phyloP scores from a whole-genome alignment of 495 filamentous ascomycete species.

The Filosporella fistucella region DNA sequence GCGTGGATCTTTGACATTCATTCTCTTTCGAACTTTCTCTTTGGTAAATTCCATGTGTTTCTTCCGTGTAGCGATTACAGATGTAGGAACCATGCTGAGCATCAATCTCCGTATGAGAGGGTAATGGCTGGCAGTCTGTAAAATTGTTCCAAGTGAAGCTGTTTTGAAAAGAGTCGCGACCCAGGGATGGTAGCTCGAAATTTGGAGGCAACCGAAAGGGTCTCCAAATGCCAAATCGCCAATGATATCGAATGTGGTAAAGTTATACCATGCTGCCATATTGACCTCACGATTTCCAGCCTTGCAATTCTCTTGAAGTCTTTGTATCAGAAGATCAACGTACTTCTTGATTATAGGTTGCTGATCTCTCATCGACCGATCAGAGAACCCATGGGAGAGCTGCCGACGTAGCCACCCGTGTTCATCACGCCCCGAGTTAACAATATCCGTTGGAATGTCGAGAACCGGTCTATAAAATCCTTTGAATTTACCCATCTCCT shows the following conservation, averaged over 20 bases:
- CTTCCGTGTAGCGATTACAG: neutral
- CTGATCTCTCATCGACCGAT: slow-evolving; percentile 41
- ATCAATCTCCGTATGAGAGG: neutral
- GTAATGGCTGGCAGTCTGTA: slow-evolving; percentile 22
- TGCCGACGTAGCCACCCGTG: slow-evolving; percentile 41
- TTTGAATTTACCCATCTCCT: no score
- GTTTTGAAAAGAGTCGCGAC: neutral
- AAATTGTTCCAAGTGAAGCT: neutral
- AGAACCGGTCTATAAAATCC: no score
- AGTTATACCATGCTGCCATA: slow-evolving; percentile 32
- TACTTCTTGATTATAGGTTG: slow-evolving; percentile 38
- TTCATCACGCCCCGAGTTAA: no score
- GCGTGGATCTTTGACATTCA: neutral
- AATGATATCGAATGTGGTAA: slow-evolving; percentile 53
- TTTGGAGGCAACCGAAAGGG: slow-evolving; percentile 40
- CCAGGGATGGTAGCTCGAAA: neutral
- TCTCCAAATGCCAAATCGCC: slow-evolving; percentile 55
- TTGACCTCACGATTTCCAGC: slow-evolving; percentile 15
- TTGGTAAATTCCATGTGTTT: neutral
- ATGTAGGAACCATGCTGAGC: neutral
- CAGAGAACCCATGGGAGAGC: slow-evolving; percentile 50
- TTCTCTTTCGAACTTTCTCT: slow-evolving; percentile 1
- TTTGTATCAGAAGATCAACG: slow-evolving; percentile 40
- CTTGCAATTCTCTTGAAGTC: slow-evolving; percentile 32
- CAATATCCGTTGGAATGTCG: no score